Base-by-base conservation (phyloP, 2,329 filamentous ascomycete genomes). In the Fusarium xylarioides region DNA sequence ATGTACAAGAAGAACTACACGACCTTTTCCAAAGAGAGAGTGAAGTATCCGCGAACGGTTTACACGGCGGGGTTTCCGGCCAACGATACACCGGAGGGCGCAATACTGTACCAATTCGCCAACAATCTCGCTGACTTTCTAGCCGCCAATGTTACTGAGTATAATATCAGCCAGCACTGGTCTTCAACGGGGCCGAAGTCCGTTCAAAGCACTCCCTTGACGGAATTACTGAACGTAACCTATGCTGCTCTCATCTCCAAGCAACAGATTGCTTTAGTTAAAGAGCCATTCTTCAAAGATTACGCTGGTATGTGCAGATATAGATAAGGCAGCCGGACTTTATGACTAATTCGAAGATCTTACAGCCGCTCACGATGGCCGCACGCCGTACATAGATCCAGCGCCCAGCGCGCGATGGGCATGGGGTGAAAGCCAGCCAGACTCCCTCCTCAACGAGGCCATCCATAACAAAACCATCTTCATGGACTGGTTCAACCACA, bases 11-110 rank as follows among this genome's bases (percentile, higher is more conserved):
- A 50, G 7, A 58, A 58, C 2, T 58, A 58, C 19, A 58, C 32
- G 9, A 2, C 2, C 0, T 58, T n/a, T 4, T 4, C 21, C 5
- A 12, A 23, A 7, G 34, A 52, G 15, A 52, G 0, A 16, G 10
- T n/a, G 0, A 23, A 26, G 7, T 58, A 21, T 1, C 55, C 55
- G 2, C 26, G 12, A 2, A 26, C 34, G 1, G 2, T 58, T 23
- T 58, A 52, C 12, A 23, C 55, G 2, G 19, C 44, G 0, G 43
- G 26, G 3, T 58, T 58, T 10, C 43, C 55, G 0, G 26, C 34
- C 2, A 58, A 58, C 6, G 21, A 52, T 18, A 58, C 43, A 5
- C 43, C 26, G 0, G 16, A 16, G 26, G 55, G 55, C 8, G 43
- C 2, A 21, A 23, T 58, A 2, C 16, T 58, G 10, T 26, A 38